Evolutionary conservation across 208 protist species (phyloP).

Genomic region (Leptomonas pyrrhocoris): DNA sequence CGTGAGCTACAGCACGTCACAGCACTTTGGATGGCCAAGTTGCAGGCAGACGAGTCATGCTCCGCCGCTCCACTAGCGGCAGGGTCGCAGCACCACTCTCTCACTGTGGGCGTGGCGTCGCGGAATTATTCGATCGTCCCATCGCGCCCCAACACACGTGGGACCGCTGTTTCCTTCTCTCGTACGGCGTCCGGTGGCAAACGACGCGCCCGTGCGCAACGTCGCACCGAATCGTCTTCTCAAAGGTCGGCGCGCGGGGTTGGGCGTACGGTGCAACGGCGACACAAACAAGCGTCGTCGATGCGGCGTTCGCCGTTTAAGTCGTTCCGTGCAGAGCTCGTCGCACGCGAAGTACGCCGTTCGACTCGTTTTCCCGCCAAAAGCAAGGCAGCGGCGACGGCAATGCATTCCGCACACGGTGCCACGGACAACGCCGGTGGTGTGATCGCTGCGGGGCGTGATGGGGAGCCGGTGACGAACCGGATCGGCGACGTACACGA

Average conservation of each 20-base stretch:
- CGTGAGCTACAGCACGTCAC: slow-evolving; percentile 36
- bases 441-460: too few species aligned
- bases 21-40: slow-evolving; percentile 30
- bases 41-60: slow-evolving; percentile 1
- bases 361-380: too few species aligned
- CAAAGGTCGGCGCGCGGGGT: not conserved
- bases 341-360: too few species aligned
- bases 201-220: not conserved
- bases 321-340: not conserved
- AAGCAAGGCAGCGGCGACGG: not conserved
- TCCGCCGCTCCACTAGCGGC: too few species aligned
- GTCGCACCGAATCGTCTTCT: not conserved
- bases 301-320: not conserved
- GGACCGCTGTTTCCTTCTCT: not conserved
- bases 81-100: not conserved
- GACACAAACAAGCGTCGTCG: not conserved
- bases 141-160: not conserved
- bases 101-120: not conserved
- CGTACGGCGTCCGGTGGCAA: not conserved
- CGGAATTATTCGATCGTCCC: not conserved
- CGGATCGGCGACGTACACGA: too few species aligned
- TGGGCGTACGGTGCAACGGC: not conserved
- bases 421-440: too few species aligned
- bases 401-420: too few species aligned
- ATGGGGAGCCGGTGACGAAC: too few species aligned